These are phyloP conservation scores for Aureobasidium sp. DNA, from an alignment of 2,329 filamentous ascomycete genomes.

Conservation along the genomic window DNA sequence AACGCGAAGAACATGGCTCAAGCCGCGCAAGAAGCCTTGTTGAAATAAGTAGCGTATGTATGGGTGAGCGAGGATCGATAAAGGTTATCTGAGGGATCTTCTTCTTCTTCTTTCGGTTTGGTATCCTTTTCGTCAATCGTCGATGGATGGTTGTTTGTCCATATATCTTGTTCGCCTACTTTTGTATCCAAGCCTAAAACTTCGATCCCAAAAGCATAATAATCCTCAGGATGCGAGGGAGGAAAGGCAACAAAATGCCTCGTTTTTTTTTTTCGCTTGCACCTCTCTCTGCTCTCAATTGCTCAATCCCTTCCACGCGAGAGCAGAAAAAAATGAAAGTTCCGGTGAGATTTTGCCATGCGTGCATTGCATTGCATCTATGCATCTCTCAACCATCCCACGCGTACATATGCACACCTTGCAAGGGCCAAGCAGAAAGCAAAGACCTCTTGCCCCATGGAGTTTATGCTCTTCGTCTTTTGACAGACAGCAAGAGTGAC, in stretches of 20 bases:
- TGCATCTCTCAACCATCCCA: too few species aligned
- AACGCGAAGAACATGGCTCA: conserved; percentile 46
- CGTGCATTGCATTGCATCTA: too few species aligned
- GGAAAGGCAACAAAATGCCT: not conserved
- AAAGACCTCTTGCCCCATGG: too few species aligned
- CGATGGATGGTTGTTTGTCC: not conserved
- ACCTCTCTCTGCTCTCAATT: too few species aligned
- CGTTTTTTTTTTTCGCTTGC: not conserved
- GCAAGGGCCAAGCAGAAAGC: too few species aligned
- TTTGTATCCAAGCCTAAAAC: too few species aligned
- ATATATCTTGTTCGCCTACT: not conserved
- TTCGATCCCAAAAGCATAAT: not conserved
- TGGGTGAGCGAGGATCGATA: not conserved
- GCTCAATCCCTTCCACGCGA: too few species aligned
- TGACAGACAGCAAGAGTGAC: too few species aligned
- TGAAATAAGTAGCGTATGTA: not conserved
- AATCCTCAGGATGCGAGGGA: not conserved
- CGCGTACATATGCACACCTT: too few species aligned
- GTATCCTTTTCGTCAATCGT: not conserved
- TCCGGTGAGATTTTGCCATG: too few species aligned
- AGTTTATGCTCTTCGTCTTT: too few species aligned
- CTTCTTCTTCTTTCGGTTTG: not conserved
- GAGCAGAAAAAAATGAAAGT: too few species aligned
- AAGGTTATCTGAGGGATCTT: not conserved
- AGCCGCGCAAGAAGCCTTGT: not conserved